Percentiles rank a stretch among this genome's conserved stretches.
phyloP scores from a whole-genome alignment of 1,139 yeast genomes.

The Suhomyces yuchorum region DNA sequence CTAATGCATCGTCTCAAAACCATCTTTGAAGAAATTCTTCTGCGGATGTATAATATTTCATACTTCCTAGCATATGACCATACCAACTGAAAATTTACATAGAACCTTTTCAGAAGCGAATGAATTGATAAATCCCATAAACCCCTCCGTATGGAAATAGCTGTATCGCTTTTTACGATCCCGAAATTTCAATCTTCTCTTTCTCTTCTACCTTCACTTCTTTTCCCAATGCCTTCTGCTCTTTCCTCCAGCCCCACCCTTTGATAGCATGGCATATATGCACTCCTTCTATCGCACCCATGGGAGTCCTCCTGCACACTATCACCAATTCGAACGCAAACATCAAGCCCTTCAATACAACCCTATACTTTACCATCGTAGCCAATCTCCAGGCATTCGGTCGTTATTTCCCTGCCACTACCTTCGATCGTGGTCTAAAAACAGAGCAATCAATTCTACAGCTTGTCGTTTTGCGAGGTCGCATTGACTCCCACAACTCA shows the following conservation, averaged over 20 bases:
- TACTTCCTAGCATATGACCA: neutral
- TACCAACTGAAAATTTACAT: neutral
- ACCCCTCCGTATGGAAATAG: too few species aligned
- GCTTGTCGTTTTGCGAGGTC: neutral
- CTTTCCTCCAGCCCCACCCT: too few species aligned
- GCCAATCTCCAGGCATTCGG: constrained; percentile 1
- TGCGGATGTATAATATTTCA: neutral
- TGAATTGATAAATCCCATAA: neutral
- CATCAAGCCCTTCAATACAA: constrained; percentile 5
- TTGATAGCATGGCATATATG: neutral
- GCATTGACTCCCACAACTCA: neutral
- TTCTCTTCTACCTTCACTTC: too few species aligned
- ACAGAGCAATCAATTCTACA: neutral
- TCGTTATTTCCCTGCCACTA: neutral
- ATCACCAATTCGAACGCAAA: constrained; percentile 3
- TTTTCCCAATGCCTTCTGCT: too few species aligned
- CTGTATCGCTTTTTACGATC: too few species aligned
- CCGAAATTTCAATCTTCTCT: too few species aligned
- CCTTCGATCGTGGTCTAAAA: neutral
- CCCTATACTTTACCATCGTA: neutral
- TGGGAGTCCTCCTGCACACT: constrained; percentile 4
- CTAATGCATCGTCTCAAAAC: too few species aligned
- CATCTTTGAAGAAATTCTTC: too few species aligned
- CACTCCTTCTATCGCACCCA: neutral
- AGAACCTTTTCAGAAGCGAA: neutral